Base-by-base conservation (phyloP, 192 early-diverging fungal species). In the Entomortierella chlamydospora region DNA sequence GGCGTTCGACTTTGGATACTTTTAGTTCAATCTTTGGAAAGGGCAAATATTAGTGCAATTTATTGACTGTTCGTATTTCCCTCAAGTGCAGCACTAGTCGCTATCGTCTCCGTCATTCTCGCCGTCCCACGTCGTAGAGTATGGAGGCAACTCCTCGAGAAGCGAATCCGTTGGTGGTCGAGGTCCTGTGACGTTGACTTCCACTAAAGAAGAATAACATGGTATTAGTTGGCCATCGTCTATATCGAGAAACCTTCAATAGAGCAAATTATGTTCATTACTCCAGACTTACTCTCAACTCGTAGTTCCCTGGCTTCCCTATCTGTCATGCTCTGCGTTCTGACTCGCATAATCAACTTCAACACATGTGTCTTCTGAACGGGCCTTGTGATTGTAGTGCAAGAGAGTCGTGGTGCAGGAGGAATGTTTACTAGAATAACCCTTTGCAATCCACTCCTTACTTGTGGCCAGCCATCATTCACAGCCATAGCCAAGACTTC, bases 341-440 rank as follows among this genome's bases (percentile, higher is more conserved):
- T 62, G 25, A 77, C 33, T 12, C 45, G 37, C 73, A 77, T 77
- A 33, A 77, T 77, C 25, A 77, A 17, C 49, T 77, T 77, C 26
- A 77, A 50, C n/a, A 61, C n/a, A 41, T 77, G 73, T 1, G 73
- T 69, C 55, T 77, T 77, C 26, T 54, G 61, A 10, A 77, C 66
- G 0, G 66, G 61, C 4, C 39, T 42, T 28, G 73, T 77, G 0
- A 64, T 34, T 6, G 73, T 69, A 15, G 73, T 69, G 47, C 73
- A 77, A 3, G 73, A 77, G 2, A 77, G 43, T 23, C 55, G 45
- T 15, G 73, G 73, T 13, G 73, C 73, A n/a, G 43, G 22, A 4
- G 73, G 73, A 28, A 77, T 57, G 18, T 61, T 30, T 41, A 77
- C 47, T 15, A 45, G 26, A 28, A 77, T 50, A 1, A 61, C 69